A percentile compares a stretch with the other conserved stretches of the same genome.
These are phyloP conservation scores for Tubosaeta sp. DNA, from an alignment of 768 basidiomycete genomes.

Conservation along the genomic window DNA sequence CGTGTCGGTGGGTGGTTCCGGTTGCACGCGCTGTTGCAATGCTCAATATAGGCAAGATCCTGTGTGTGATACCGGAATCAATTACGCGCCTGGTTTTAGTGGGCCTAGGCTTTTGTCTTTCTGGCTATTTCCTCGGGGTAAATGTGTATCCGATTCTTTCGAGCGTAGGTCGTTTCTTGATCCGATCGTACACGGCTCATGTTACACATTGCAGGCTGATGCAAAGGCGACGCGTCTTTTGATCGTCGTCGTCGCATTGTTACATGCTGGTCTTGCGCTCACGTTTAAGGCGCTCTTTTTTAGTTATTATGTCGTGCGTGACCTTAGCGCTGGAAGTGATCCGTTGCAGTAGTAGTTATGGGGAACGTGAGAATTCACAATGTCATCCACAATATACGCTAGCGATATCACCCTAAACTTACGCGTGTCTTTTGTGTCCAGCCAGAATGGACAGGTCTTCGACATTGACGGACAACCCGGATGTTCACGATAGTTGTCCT, in stretches of 20 bases:
- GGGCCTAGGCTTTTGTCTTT: constrained; percentile 66
- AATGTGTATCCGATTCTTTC: constrained; percentile 91
- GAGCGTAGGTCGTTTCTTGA: constrained; percentile 47
- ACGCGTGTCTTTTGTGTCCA: not conserved
- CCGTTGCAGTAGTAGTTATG: constrained; percentile 9
- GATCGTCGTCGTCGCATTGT: constrained; percentile 64
- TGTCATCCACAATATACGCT: too few relatives aligned
- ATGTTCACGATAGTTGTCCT: not conserved
- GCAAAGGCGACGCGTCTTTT: constrained; percentile 82
- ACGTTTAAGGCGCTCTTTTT: constrained; percentile 77
- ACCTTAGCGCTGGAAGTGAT: constrained; percentile 31
- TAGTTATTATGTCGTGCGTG: constrained; percentile 46
- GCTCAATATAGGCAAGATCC: constrained; percentile 43
- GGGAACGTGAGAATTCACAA: not conserved
- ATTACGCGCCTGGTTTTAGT: constrained; percentile 81
- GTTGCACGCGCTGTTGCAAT: not conserved
- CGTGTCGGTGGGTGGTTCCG: constrained; percentile 55
- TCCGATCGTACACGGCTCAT: not conserved
- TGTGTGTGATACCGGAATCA: constrained; percentile 83
- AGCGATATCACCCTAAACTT: too few relatives aligned
- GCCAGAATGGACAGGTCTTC: constrained; percentile 9
- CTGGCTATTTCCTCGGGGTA: constrained; percentile 80
- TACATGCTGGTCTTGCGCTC: constrained; percentile 80
- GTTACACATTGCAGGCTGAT: constrained; percentile 55
- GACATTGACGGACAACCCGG: not conserved